Base-by-base conservation (phyloP, 106 monocot species). In the Acorus calamus region DNA sequence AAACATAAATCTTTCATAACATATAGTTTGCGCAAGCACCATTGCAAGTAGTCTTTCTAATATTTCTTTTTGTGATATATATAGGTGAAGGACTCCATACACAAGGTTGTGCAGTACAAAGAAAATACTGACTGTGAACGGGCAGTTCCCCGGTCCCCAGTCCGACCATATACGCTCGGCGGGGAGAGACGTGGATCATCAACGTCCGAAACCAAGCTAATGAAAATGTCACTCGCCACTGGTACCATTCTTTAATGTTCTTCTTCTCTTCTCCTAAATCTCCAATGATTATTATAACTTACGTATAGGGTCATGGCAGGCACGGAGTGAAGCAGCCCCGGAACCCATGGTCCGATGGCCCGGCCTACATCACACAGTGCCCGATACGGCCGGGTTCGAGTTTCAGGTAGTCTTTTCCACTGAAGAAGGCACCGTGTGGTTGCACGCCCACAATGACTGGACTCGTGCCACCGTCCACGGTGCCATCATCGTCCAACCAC, bases 401-500 rank as follows among this genome's bases (percentile, higher is more conserved):
- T 42, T 59, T 41, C 58, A 59, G 41, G 41, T 59, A 3, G 58
- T 5, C 6, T 42, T 59, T 7, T 59, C 58, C 0, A 14, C 9
- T 4, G 58, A 59, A 8, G 58, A 13, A 14, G 58, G 58, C 9
- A 59, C 58, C 11, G 4, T 59, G 12, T 59, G 58, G 58, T 59
- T 5, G 58, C 58, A 59, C 11, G 58, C 58, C 28, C 58, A 59
- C 58, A 59, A 42, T 14, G 58, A 42, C 4, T 59, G 58, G 58
- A 7, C 58, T 3, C 58, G 58, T 0, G 58, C 58, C 58, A 59
- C 58, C 3, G 41, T 59, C 58, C 58, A 59, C 58, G 58, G 28
- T 42, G 3, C 58, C 4, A 14, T 13, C 28, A 28, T 81, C 53
- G 52, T 81, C 45, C 59, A 68, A 42, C 85, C 85, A 4, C 69